Conservation (phyloP, 495 filamentous ascomycete species). For the Penicilliopsis zonata region DNA sequence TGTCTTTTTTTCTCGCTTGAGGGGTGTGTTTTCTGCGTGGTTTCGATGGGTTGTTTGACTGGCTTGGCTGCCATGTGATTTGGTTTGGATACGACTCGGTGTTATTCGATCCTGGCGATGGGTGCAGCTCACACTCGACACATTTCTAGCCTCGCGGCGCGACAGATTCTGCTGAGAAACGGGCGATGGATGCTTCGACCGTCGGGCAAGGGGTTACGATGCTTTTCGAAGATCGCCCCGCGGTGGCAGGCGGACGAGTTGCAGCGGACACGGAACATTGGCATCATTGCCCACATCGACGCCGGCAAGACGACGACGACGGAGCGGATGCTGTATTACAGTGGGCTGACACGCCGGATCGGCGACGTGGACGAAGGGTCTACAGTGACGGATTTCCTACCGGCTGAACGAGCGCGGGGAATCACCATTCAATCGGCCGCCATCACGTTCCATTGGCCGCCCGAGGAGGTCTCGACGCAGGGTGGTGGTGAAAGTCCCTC, state of each 20-base stretch:
- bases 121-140: conserved; percentile 24
- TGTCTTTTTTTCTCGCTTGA: too few species aligned
- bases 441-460: conserved; percentile 88
- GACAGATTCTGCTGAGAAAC: conserved; percentile 5
- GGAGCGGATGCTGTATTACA: conserved; percentile 98
- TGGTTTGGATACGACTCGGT: too few species aligned
- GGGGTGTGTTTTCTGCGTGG: too few species aligned
- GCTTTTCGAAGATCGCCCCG: conserved; percentile 15
- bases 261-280: conserved; percentile 76
- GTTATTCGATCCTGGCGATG: too few species aligned
- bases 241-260: conserved; percentile 23
- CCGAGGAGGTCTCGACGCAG: conserved; percentile 20
- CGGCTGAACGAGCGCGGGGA: conserved; percentile 82
- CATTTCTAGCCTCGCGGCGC: conserved; percentile 16
- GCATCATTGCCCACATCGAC: conserved; percentile 98
- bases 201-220: conserved; percentile 3
- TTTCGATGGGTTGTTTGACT: too few species aligned
- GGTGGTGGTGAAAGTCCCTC: conserved; percentile 6
- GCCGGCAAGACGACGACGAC: conserved; percentile 99
- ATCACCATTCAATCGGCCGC: conserved; percentile 98
- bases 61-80: too few species aligned
- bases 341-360: conserved; percentile 74
- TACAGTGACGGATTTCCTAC: conserved; percentile 95
- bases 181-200: background rate
- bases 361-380: conserved; percentile 98